Base-by-base conservation (phyloP, 148 eudicot genomes). In the Cornus kousa region DNA sequence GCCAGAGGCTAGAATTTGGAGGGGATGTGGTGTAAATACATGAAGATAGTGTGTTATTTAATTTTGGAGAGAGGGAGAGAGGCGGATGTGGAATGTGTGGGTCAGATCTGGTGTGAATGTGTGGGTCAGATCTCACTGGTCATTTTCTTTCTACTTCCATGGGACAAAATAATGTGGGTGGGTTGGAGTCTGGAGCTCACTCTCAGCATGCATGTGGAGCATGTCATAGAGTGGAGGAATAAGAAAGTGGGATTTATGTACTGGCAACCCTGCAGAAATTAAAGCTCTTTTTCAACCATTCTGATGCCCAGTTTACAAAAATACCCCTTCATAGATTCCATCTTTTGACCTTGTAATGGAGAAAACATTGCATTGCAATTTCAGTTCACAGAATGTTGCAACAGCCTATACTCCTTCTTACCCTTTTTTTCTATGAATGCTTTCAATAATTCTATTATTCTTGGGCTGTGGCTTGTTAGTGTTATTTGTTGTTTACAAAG, bases 91-190 rank as follows among this genome's bases (percentile, higher is more conserved):
- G 24, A 31, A 35, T 12, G 68, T 31, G 78, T 39, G 71, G 62
- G 80, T 67, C 48, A 43, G 48, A 43, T 43, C 48, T 43, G 48
- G 48, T 43, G 48, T 43, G 48, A 43, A 43, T 43, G 48, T 43
- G 48, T 43, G 48, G 48, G 48, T 68, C 19, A 79, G 84, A 82
- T 80, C 80, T 75, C 76, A 53, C 79, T 84, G 67, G 82, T 82
- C 71, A 79, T 77, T 82, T 80, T 84, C 75, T 75, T 82, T 62
- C 69, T 43, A 73, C 77, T 76, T 90, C 76, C 89, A 85, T 80
- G 86, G 91, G 89, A 86, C 87, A 81, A 82, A 84, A 82, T 82
- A 82, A 87, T 83, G 86, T 82, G 86, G 77, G 86, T 43, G 89
- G 90, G 77, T 79, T 80, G 83, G 81, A 83, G 85, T 72, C 82